Evolutionary conservation across 1,139 yeast genomes (phyloP).

Genomic region (Suhomyces atakaporum): DNA sequence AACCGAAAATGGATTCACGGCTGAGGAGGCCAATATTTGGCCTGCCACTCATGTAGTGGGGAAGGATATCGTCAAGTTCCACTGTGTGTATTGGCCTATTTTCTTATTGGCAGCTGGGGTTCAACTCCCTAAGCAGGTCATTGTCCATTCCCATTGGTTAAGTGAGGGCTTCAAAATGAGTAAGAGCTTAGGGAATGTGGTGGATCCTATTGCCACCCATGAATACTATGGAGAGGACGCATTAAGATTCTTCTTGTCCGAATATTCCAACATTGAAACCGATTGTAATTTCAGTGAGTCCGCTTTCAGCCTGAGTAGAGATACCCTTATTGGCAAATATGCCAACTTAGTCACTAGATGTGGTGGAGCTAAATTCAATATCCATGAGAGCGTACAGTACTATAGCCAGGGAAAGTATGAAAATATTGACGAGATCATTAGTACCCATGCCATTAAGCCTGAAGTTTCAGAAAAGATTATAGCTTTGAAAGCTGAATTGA

Average conservation of each 20-base stretch:
- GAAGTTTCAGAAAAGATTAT: conserved; percentile 19
- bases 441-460: conserved; percentile 15
- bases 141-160: conserved; percentile 95
- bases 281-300: conserved; percentile 80
- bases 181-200: conserved; percentile 92
- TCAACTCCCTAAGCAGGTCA: conserved; percentile 67
- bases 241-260: conserved; percentile 73
- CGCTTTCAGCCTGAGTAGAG: conserved; percentile 57
- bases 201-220: conserved; percentile 74
- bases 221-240: conserved; percentile 71
- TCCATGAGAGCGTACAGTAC: conserved; percentile 45
- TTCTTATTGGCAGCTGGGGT: conserved; percentile 81
- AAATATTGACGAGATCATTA: conserved; percentile 27
- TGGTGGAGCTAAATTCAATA: conserved; percentile 68
- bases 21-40: conserved; percentile 34
- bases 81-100: conserved; percentile 93
- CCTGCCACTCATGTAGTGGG: conserved; percentile 85
- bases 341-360: conserved; percentile 77
- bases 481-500: conserved; percentile 21
- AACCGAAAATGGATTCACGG: conserved; percentile 4
- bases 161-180: conserved; percentile 91
- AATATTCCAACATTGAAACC: conserved; percentile 69
- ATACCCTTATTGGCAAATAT: conserved; percentile 74
- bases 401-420: conserved; percentile 24
- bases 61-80: conserved; percentile 86